Conservation (phyloP, 495 filamentous ascomycete genomes). For the Xylaria nigripes region DNA sequence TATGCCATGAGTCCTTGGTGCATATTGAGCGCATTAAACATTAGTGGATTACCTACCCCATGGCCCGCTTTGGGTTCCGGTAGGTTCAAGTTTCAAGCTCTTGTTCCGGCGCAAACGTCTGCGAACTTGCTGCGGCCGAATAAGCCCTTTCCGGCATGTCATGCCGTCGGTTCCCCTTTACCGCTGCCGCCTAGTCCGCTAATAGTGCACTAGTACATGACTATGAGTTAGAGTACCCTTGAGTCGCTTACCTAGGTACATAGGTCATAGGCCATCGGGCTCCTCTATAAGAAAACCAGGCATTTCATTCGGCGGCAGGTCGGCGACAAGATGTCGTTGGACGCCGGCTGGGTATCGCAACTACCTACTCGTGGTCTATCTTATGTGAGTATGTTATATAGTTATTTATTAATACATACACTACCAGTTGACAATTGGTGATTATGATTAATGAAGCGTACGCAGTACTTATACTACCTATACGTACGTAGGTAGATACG, state of each 20-base stretch:
- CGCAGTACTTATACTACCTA: too few relatives aligned
- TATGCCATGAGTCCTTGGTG: background rate
- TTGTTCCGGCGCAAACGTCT: background rate
- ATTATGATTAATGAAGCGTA: too few relatives aligned
- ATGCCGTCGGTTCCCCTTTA: conserved; percentile 1
- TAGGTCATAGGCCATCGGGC: background rate
- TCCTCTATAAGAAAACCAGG: background rate
- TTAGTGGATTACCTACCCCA: background rate
- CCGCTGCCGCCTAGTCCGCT: background rate
- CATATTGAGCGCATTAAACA: background rate
- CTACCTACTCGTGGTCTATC: too few relatives aligned
- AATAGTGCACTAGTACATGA: background rate
- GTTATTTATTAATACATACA: too few relatives aligned
- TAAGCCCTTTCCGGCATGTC: conserved; percentile 5
- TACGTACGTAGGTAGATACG: too few relatives aligned
- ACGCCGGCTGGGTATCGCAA: background rate
- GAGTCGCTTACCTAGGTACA: background rate
- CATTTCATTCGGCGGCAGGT: conserved; percentile 1
- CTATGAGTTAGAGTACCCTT: background rate
- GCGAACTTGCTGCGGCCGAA: background rate
- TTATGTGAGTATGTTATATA: too few relatives aligned
- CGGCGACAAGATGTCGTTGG: background rate
- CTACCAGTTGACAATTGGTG: too few relatives aligned
- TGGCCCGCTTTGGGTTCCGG: conserved; percentile 4
- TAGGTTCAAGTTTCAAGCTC: conserved; percentile 5